A percentile compares a stretch with the other conserved stretches of the same genome.
These are phyloP conservation scores for Chlamydomonas reinhardtii DNA, from an alignment of 163 green algal genomes.

Conservation along the genomic window DNA sequence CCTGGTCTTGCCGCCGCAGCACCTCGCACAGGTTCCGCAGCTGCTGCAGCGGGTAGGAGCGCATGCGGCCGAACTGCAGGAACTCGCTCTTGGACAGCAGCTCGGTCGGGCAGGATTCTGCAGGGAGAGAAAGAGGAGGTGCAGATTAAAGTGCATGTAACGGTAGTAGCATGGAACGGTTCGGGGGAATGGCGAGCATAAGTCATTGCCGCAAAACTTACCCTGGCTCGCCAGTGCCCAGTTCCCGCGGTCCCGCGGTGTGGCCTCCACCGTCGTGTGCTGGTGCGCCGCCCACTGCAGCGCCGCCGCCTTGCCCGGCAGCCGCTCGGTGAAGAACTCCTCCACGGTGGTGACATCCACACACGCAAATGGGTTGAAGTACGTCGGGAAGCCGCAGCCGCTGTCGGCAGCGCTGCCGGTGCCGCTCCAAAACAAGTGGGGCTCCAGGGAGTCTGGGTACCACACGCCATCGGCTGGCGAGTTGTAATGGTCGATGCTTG, in stretches of 20 bases:
- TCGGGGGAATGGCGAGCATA: too few relatives aligned
- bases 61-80: constrained; percentile 46
- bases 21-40: constrained; percentile 48
- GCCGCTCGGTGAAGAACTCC: constrained; percentile 56
- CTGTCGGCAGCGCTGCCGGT: constrained; percentile 44
- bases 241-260: constrained; percentile 58
- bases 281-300: constrained; percentile 64
- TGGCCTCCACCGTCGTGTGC: background rate
- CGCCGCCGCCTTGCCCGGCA: background rate
- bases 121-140: background rate
- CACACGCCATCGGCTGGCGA: constrained; percentile 54
- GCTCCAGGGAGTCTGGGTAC: constrained; percentile 56
- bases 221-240: constrained; percentile 57
- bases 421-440: constrained; percentile 60
- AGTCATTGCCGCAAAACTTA: background rate
- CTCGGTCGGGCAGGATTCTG: background rate
- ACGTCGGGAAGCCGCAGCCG: background rate
- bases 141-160: background rate
- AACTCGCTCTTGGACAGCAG: constrained; percentile 60
- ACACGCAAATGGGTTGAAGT: constrained; percentile 59
- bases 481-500: constrained; percentile 50
- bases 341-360: background rate
- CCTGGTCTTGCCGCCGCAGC: constrained; percentile 15
- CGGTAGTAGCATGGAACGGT: background rate
- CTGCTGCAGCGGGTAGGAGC: constrained; percentile 62